phyloP scores from a whole-genome alignment of 768 basidiomycete genomes.

The Boletus insuetus region DNA sequence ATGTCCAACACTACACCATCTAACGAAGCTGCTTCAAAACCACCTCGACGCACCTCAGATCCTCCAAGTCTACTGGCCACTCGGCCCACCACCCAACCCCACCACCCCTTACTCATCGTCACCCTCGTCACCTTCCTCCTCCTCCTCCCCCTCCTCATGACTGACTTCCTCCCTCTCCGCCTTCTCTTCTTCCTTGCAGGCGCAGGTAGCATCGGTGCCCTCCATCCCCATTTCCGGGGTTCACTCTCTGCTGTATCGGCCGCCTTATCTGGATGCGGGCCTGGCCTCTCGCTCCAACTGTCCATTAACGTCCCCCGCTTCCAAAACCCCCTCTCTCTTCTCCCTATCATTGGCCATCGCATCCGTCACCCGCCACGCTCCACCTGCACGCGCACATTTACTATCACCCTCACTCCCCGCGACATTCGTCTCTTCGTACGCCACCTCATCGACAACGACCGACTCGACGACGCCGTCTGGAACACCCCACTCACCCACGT shows the following conservation, averaged over 20 bases:
- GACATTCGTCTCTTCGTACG: slow-evolving; percentile 32
- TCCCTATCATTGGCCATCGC: background rate
- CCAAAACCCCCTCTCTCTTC: background rate
- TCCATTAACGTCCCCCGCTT: slow-evolving; percentile 8
- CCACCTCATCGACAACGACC: slow-evolving; percentile 59
- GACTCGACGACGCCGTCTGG: slow-evolving; percentile 64
- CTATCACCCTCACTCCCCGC: slow-evolving; percentile 16
- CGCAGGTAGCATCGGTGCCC: slow-evolving; percentile 7
- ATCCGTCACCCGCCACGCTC: background rate
- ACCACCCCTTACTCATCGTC: slow-evolving; percentile 34
- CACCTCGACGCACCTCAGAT: background rate
- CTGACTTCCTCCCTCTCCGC: slow-evolving; percentile 45
- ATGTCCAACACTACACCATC: background rate
- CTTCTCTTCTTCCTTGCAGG: slow-evolving; percentile 38
- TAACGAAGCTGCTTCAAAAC: slow-evolving; percentile 18
- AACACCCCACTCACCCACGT: slow-evolving; percentile 61
- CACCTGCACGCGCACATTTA: slow-evolving; percentile 3
- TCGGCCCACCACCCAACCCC: slow-evolving; percentile 1
- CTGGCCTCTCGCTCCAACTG: slow-evolving; percentile 18
- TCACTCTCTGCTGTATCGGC: slow-evolving; percentile 1
- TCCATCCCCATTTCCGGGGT: slow-evolving; percentile 11
- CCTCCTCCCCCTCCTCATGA: slow-evolving; percentile 40
- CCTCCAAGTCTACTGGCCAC: background rate
- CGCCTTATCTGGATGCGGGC: slow-evolving; percentile 10
- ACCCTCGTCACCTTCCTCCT: slow-evolving; percentile 44